A percentile compares a stretch with the other conserved stretches of the same genome.
Evolutionary conservation across 2,329 filamentous ascomycete genomes (phyloP).

Genomic region (Endocalyx cinctus): DNA sequence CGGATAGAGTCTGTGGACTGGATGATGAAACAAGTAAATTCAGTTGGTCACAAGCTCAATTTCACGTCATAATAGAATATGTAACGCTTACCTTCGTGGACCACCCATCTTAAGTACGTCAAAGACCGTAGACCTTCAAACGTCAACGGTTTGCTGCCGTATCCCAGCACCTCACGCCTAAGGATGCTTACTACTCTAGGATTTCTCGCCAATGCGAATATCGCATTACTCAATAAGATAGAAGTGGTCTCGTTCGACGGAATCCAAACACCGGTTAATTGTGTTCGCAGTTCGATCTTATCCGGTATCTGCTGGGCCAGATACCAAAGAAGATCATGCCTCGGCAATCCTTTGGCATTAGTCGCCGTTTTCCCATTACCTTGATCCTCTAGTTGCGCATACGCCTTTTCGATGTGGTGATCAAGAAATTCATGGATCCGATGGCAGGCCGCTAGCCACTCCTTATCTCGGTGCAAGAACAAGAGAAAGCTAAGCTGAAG

Average conservation of each 20-base stretch:
- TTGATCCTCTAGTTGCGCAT: too few species aligned
- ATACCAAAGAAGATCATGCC: conserved; percentile 1
- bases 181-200: too few species aligned
- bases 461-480: conserved; percentile 1
- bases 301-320: not conserved
- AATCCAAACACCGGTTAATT: conserved; percentile 8
- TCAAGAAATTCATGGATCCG: not conserved
- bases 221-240: too few species aligned
- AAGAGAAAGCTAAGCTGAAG: conserved; percentile 1
- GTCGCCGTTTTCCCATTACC: not conserved
- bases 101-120: conserved; percentile 7
- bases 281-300: conserved; percentile 1
- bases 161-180: conserved; percentile 33
- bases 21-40: too few species aligned
- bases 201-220: too few species aligned
- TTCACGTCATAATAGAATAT: too few species aligned
- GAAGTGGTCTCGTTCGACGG: conserved; percentile 5
- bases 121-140: conserved; percentile 1
- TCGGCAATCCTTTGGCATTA: not conserved
- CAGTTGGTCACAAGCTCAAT: too few species aligned
- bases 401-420: not conserved
- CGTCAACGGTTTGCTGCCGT: conserved; percentile 10
- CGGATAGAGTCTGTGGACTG: too few species aligned
- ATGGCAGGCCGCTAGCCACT: conserved; percentile 1
- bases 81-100: conserved; percentile 49